A percentile compares a stretch with the other conserved stretches of the same genome.
Evolutionary conservation across 2,329 filamentous ascomycete genomes (phyloP).

Genomic region (Nothophoma quercina): DNA sequence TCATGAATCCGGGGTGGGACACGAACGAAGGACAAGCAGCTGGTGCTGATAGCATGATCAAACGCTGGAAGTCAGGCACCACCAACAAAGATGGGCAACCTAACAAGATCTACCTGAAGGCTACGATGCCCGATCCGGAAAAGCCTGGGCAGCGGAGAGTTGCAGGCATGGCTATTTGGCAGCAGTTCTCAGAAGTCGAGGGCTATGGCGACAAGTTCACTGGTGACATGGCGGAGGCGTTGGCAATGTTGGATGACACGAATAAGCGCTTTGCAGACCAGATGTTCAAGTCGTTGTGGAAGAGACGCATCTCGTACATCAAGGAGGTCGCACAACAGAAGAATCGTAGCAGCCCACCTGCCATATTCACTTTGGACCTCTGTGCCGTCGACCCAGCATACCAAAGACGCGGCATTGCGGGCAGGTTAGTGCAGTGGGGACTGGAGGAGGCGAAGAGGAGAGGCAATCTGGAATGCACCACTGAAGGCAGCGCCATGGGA

Average conservation of each 20-base stretch:
- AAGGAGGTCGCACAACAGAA: conserved; percentile 48
- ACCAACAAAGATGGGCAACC: conserved; percentile 55
- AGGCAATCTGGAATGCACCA: conserved; percentile 46
- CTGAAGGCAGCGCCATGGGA: conserved; percentile 48
- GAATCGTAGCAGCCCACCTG: conserved; percentile 46
- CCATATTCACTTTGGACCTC: conserved; percentile 57
- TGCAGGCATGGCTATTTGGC: conserved; percentile 65
- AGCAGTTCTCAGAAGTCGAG: conserved; percentile 59
- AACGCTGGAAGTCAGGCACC: conserved; percentile 54
- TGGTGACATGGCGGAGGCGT: conserved; percentile 30
- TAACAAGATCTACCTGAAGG: conserved; percentile 64
- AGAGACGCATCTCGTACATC: conserved; percentile 46
- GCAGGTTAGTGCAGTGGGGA: conserved; percentile 44
- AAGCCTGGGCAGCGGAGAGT: conserved; percentile 41
- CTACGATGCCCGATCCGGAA: conserved; percentile 53
- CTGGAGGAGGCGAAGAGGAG: conserved; percentile 45
- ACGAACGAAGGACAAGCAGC: conserved; percentile 54
- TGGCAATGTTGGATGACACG: conserved; percentile 50
- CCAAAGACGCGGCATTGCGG: conserved; percentile 55
- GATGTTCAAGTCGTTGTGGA: conserved; percentile 54
- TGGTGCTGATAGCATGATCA: conserved; percentile 50
- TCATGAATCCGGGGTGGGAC: conserved; percentile 64
- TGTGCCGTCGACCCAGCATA: conserved; percentile 61
- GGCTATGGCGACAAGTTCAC: conserved; percentile 56
- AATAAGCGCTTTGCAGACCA: conserved; percentile 59